A percentile compares a stretch with the other conserved stretches of the same genome.
These are phyloP conservation scores for Penicillium sp. DNA, from an alignment of 2,329 filamentous ascomycete genomes.

Conservation along the genomic window DNA sequence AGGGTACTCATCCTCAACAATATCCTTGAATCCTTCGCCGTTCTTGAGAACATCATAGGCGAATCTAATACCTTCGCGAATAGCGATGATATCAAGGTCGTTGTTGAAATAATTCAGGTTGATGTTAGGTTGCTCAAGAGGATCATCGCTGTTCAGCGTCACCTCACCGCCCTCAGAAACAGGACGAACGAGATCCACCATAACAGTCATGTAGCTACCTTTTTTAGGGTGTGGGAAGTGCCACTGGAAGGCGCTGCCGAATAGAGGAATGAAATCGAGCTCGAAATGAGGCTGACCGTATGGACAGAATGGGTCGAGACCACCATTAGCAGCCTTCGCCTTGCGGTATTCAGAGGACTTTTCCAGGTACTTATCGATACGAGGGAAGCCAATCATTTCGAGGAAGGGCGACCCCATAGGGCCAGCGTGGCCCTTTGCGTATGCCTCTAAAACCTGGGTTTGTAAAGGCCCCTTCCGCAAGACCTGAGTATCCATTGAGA, in stretches of 20 bases:
- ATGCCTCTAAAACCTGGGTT: constrained; percentile 20
- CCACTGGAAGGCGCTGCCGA: constrained; percentile 55
- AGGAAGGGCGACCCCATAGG: constrained; percentile 44
- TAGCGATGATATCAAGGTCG: constrained; percentile 57
- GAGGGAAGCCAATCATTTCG: constrained; percentile 61
- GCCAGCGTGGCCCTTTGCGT: neutral
- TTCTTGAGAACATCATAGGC: constrained; percentile 58
- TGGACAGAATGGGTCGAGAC: constrained; percentile 57
- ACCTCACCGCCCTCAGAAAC: constrained; percentile 46
- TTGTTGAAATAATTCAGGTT: constrained; percentile 51
- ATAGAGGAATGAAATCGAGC: constrained; percentile 64
- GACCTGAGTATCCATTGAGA: constrained; percentile 43
- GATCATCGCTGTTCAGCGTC: constrained; percentile 44
- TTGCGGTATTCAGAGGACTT: constrained; percentile 52
- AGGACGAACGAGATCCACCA: constrained; percentile 55
- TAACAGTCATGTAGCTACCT: constrained; percentile 59
- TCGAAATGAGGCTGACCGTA: constrained; percentile 63
- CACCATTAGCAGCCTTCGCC: constrained; percentile 45
- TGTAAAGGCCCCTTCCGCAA: constrained; percentile 40
- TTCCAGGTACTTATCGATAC: constrained; percentile 57
- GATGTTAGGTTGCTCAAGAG: constrained; percentile 44
- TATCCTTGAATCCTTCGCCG: constrained; percentile 57
- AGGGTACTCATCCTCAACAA: constrained; percentile 53
- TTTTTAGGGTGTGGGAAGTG: constrained; percentile 46
- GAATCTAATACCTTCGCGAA: constrained; percentile 62